Percentiles rank a stretch among this genome's conserved stretches.
phyloP scores from a whole-genome alignment of 768 basidiomycete genomes.

The Mycena filopes region DNA sequence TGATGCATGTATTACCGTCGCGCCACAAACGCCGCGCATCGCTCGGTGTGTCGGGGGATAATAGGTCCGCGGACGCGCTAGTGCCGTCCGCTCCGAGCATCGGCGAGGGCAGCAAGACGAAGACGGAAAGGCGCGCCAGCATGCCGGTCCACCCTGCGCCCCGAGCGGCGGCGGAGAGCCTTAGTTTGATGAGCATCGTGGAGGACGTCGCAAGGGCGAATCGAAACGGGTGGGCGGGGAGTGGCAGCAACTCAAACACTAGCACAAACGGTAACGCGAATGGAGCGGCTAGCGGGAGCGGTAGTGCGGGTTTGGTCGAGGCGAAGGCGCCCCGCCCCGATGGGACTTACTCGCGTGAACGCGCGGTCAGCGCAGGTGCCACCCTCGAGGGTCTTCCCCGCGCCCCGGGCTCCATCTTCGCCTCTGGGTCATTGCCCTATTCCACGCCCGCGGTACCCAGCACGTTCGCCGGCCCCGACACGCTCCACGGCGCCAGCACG shows the following conservation, averaged over 20 bases:
- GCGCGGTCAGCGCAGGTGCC: slow-evolving; percentile 29
- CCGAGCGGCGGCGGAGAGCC: slow-evolving; percentile 19
- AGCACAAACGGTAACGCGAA: slow-evolving; percentile 39
- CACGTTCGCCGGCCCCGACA: slow-evolving; percentile 19
- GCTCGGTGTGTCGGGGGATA: slow-evolving; percentile 18
- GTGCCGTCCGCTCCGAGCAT: slow-evolving; percentile 8
- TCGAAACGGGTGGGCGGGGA: slow-evolving; percentile 36
- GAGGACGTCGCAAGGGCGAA: slow-evolving; percentile 64
- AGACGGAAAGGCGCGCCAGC: slow-evolving; percentile 30
- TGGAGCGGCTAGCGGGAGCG: slow-evolving; percentile 32
- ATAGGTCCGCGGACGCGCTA: slow-evolving; percentile 17
- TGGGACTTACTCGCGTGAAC: slow-evolving; percentile 43
- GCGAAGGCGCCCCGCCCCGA: slow-evolving; percentile 62
- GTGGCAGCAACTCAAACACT: slow-evolving; percentile 11
- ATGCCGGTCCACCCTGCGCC: slow-evolving; percentile 31
- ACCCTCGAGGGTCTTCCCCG: slow-evolving; percentile 36
- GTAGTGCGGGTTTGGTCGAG: slow-evolving; percentile 46
- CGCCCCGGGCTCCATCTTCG: slow-evolving; percentile 52
- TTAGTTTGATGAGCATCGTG: slow-evolving; percentile 75
- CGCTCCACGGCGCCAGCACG: not conserved
- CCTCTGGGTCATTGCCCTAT: slow-evolving; percentile 11
- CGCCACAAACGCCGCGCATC: slow-evolving; percentile 33
- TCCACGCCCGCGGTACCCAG: slow-evolving; percentile 24
- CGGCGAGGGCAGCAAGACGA: slow-evolving; percentile 3
- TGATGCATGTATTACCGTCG: slow-evolving; percentile 13